Evolutionary conservation across 2,329 filamentous ascomycete species (phyloP), one percentile per base, ranked within the genome.

Genomic region (Camptophora hylomeconis): DNA sequence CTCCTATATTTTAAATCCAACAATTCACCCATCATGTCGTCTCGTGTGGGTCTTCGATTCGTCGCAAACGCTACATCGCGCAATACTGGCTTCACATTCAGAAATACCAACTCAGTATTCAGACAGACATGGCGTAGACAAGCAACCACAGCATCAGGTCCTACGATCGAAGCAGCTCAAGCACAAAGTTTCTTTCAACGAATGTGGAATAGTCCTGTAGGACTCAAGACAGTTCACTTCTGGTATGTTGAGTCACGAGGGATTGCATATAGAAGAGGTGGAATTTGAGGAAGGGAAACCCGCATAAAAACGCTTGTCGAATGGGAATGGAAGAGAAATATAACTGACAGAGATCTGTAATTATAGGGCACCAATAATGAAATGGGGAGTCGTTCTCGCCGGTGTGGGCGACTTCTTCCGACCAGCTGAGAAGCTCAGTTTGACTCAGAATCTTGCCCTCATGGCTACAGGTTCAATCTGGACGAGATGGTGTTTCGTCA

Each of bases 401-500:
- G 89, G 89, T 52, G 71, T 92, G 52, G 77, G 82, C 46, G 89
- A 98, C 64, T 80, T 98, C 55, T 69, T 76, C 39, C 84, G 89
- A 45, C 89, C 89, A 17, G 83, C 80, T 39, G 81, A 92, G 57
- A 83, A 84, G 57, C 81, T 98, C 45, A 94, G 86, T 21, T 65
- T 94, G 39, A 89, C 81, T 17, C 86, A 94, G 61, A 98, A 95
- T 63, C 66, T 67, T 28, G 87, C 89, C 35, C 71, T 98, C 45
- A 89, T 82, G 52, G 75, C 75, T 46, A 98, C 89, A 7, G 89
- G 89, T 44, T 60, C 80, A 42, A 98, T 98, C 69, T 98, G 89
- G 89, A 98, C 89, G 24, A 74, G 89, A 44, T 98, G 89, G 89
- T 98, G 89, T 68, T 69, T 95, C 53, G 80, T 98, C 57, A 98